phyloP scores from a whole-genome alignment of 257 asterid genomes.

The Solanum pimpinellifolium region DNA sequence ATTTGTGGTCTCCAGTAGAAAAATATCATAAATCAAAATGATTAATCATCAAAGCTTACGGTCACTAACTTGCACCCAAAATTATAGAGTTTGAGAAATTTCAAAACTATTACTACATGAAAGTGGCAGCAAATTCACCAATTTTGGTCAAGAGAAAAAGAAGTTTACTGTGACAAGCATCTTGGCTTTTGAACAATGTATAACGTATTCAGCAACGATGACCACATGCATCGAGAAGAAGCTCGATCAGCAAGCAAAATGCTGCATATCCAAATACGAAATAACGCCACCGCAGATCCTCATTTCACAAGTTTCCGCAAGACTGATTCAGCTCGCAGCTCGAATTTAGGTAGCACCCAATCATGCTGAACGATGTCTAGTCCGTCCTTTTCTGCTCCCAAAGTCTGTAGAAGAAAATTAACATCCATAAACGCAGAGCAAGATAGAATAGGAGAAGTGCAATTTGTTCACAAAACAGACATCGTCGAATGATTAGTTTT shows the following conservation, averaged over 20 bases:
- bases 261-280: neutral
- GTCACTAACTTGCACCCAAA: neutral
- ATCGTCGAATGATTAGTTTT: neutral
- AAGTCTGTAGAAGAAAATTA: conserved; percentile 34
- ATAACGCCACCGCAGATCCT: neutral
- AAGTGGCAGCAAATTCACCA: neutral
- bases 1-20: neutral
- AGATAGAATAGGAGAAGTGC: conserved; percentile 1
- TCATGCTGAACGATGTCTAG: conserved; percentile 79
- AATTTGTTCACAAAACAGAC: neutral
- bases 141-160: neutral
- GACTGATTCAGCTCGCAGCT: conserved; percentile 86
- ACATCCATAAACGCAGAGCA: neutral
- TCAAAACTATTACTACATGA: neutral
- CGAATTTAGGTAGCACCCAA: conserved; percentile 79
- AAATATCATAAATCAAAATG: neutral
- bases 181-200: neutral
- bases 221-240: neutral
- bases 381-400: conserved; percentile 83
- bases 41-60: neutral
- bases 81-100: neutral
- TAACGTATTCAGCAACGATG: neutral
- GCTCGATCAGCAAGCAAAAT: neutral
- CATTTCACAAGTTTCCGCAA: conserved; percentile 49
- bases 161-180: neutral